Base-by-base conservation (phyloP, 805 yeast species). In the Candida boleticola region DNA sequence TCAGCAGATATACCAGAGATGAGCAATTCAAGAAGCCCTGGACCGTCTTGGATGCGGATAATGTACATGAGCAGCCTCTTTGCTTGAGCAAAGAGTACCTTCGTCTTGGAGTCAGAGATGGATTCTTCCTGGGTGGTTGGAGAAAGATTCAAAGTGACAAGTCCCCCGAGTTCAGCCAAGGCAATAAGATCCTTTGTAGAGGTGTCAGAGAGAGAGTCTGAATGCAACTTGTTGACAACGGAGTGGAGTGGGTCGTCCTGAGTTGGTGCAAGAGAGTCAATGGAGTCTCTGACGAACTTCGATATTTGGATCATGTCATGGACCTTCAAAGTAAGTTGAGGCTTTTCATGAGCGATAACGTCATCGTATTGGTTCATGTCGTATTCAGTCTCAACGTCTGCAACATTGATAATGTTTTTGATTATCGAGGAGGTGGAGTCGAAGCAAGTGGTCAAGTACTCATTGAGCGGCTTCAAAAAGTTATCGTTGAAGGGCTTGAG, bases 41-140 rank as follows among this genome's bases (percentile, higher is more conserved):
- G 68, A 20, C 82, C 82, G 11, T 78, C 77, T 66, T 93, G 97
- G 4, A 93, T 86, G 49, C 89, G 81, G 47, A 90, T 79, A 54
- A 92, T 80, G 55, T 89, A 89, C 13, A 85, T 64, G n/a, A 90
- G 66, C 50, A 89, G 84, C 47, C 96, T 71, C 59, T 92, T 92
- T 0, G 85, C 89, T 55, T 88, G 89, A 40, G 88, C 75, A 53
- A 83, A 68, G 23, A 87, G 63, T 4, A 84, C 67, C 40, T 76
- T 76, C 29, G 74, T 62, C 53, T 80, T 82, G 1, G 81, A 75
- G 40, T 84, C 87, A 4, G 69, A 69, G 17, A 73, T 51, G 5
- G 74, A 66, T 19, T 66, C 71, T 39, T 75, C 73, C 46, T 69
- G 69, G 0, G 74, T 62, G 4, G 71, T 60, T 3, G 77, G 76